Evolutionary conservation across 306 rosid genomes (phyloP).

Genomic region (Vigna trinervia): DNA sequence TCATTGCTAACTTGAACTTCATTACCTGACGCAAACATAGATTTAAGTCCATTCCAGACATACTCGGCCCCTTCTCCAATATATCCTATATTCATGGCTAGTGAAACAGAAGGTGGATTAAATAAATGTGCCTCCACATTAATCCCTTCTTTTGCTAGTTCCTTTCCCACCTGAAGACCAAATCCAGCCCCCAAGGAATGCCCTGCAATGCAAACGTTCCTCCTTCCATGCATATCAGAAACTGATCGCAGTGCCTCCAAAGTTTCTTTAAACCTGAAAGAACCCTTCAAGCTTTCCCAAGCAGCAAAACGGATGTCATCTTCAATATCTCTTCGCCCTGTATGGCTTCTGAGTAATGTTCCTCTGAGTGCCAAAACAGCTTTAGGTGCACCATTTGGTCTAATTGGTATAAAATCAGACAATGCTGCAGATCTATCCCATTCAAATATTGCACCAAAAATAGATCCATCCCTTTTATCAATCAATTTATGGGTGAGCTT

Average conservation of each 20-base stretch:
- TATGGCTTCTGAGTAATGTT: slow-evolving; percentile 74
- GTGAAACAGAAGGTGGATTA: slow-evolving; percentile 92
- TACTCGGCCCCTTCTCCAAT: slow-evolving; percentile 67
- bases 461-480: slow-evolving; percentile 91
- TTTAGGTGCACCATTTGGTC: slow-evolving; percentile 85
- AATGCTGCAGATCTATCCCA: slow-evolving; percentile 84
- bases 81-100: slow-evolving; percentile 68
- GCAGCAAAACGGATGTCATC: slow-evolving; percentile 85
- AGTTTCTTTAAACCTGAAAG: slow-evolving; percentile 68
- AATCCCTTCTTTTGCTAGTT: slow-evolving; percentile 77
- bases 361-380: slow-evolving; percentile 86
- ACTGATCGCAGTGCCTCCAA: slow-evolving; percentile 63
- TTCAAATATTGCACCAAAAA: slow-evolving; percentile 86
- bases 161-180: slow-evolving; percentile 87
- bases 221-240: slow-evolving; percentile 65
- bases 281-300: slow-evolving; percentile 89
- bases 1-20: slow-evolving; percentile 49
- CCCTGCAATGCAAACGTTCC: slow-evolving; percentile 78
- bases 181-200: slow-evolving; percentile 93
- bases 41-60: slow-evolving; percentile 73
- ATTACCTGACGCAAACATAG: slow-evolving; percentile 58
- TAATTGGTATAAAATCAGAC: slow-evolving; percentile 59
- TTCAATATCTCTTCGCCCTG: slow-evolving; percentile 72
- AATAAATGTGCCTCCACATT: slow-evolving; percentile 80
- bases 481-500: slow-evolving; percentile 61